phyloP scores from a whole-genome alignment of 805 yeast genomes.

The Wickerhamiella parazyma region DNA sequence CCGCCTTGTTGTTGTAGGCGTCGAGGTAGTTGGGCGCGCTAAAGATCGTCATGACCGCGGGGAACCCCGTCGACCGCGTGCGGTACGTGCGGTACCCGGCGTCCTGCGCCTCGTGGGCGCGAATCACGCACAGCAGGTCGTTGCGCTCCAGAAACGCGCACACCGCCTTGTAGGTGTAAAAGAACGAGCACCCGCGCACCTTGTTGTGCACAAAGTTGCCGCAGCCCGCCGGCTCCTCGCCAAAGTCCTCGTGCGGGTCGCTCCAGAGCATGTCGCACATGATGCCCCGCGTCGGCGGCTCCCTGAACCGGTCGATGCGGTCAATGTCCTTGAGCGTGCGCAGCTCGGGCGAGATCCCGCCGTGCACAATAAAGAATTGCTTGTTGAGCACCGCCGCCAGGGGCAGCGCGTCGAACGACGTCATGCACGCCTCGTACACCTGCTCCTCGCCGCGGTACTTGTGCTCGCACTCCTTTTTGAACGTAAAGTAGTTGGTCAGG shows the following conservation, averaged over 20 bases:
- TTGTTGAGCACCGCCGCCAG: conserved; percentile 86
- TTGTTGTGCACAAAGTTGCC: conserved; percentile 46
- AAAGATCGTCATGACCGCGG: conserved; percentile 78
- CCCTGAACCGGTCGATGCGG: conserved; percentile 64
- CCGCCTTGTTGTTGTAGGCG: conserved; percentile 87
- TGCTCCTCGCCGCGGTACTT: conserved; percentile 39
- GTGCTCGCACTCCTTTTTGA: conserved; percentile 77
- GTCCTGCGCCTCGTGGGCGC: conserved; percentile 98
- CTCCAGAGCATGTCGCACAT: conserved; percentile 96
- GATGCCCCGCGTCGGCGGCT: conserved; percentile 85
- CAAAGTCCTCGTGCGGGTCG: conserved; percentile 86
- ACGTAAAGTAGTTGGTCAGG: conserved; percentile 86
- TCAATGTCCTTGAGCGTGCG: conserved; percentile 54
- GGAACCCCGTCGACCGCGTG: conserved; percentile 74
- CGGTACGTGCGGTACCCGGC: conserved; percentile 93
- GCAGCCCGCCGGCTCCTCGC: conserved; percentile 34
- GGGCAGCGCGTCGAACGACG: conserved; percentile 76
- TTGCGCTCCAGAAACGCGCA: conserved; percentile 68
- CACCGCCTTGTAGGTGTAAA: conserved; percentile 70
- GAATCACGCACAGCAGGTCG: conserved; percentile 65
- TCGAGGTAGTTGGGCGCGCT: conserved; percentile 94
- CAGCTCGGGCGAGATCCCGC: conserved; percentile 84
- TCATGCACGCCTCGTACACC: conserved; percentile 60
- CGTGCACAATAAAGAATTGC: conserved; percentile 93
- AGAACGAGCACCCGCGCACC: conserved; percentile 85